These are phyloP conservation scores for Kwoniella dejecticola DNA, from an alignment of 768 basidiomycete species.

Conservation along the genomic window DNA sequence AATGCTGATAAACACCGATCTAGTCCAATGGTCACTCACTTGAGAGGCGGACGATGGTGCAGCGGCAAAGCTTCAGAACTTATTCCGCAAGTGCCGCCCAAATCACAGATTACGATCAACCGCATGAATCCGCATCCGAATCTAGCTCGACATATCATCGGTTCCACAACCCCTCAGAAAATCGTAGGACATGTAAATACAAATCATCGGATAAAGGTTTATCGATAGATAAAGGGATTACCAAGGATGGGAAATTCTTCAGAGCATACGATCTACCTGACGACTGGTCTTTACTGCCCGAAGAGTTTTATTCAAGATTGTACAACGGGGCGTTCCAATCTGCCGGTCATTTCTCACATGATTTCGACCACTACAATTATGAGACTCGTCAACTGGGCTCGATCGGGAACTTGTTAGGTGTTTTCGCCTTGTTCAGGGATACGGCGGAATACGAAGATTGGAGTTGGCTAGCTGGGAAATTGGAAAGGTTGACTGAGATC, in stretches of 20 bases:
- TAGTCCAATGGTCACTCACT: neutral
- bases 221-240: constrained; percentile 2
- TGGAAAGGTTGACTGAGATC: neutral
- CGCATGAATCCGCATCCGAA: constrained; percentile 1
- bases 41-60: neutral
- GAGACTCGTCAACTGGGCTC: constrained; percentile 9
- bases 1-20: neutral
- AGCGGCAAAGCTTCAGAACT: constrained; percentile 2
- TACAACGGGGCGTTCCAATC: constrained; percentile 21
- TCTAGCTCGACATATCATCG: neutral
- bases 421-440: constrained; percentile 11
- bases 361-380: constrained; percentile 11
- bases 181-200: neutral
- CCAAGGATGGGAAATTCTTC: constrained; percentile 12
- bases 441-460: constrained; percentile 20
- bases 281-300: constrained; percentile 8
- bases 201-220: neutral
- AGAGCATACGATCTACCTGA: constrained; percentile 8
- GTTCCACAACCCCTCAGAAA: neutral
- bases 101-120: constrained; percentile 5
- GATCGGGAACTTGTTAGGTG: constrained; percentile 5
- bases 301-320: constrained; percentile 11
- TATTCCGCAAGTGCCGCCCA: constrained; percentile 23
- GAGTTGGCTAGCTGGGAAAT: constrained; percentile 14
- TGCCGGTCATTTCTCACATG: constrained; percentile 18